Base-by-base conservation (phyloP, 164 flowering plant species). In the Aristolochia fimbriata region DNA sequence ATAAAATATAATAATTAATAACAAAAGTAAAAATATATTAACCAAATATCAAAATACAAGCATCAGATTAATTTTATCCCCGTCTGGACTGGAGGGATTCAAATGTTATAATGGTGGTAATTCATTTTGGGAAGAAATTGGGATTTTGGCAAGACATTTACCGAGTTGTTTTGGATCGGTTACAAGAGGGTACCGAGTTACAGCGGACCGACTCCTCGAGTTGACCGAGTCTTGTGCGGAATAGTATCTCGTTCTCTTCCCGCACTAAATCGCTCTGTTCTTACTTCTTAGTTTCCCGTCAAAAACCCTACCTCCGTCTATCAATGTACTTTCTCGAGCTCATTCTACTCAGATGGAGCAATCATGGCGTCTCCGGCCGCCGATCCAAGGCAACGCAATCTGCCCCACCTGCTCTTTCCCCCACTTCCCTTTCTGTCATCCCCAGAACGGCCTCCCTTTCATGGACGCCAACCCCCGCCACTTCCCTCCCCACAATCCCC, bases 361-460 rank as follows among this genome's bases (percentile, higher is more conserved):
- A 24, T 75, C 83, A 69, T 80, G 92, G 92, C 83, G 77, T 54
- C 77, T 66, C 19, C 70, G 68, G 15, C 30, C 56, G 11, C 75
- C 80, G 47, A 37, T 71, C 53, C 83, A 65, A 71, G 76, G 74
- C 60, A 71, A 57, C 37, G 65, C 62, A 61, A 55, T 72, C 65
- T 84, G 91, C 73, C 91, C 91, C 11, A 65, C 60, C 41, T 84
- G 93, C 70, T 77, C 82, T 1, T 49, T 61, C 62, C 68, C 81
- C 19, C 97, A 87, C 72, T 85, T 78, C 68, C 97, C 96, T 33
- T 88, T 86, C 66, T 86, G 93, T n/a, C 53, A 19, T 8, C 22
- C 75, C 72, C 87, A 67, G 80, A 70, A 51, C 67, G 54, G 14
- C 75, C 63, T 23, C 65, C 80, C 20, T 54, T 63, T 55, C 57